Conservation (phyloP, 1,284 basidiomycete genomes). For the Fomes fomentarius region DNA sequence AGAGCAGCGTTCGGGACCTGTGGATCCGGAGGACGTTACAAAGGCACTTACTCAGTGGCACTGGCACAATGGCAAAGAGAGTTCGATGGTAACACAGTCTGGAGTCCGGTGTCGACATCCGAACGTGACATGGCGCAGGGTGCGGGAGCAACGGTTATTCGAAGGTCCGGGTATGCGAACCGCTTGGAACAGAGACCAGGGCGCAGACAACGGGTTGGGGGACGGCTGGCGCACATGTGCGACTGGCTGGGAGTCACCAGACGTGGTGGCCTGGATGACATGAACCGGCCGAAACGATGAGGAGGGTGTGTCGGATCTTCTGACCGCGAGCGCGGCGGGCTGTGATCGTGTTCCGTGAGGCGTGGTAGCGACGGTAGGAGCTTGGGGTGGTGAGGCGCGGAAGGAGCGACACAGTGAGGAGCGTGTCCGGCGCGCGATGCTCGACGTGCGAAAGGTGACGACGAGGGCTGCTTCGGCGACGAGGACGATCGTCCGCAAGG, state of each 20-base stretch:
- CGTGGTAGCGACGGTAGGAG: background rate
- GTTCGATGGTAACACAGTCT: too few species aligned
- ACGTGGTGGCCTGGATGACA: conserved; percentile 11
- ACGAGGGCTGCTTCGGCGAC: background rate
- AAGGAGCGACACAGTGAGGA: background rate
- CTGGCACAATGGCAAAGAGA: background rate
- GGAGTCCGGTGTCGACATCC: conserved; percentile 1
- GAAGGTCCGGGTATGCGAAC: background rate
- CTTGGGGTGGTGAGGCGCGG: background rate
- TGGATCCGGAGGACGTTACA: too few species aligned
- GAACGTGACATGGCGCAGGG: background rate
- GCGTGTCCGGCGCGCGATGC: background rate
- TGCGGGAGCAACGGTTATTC: background rate
- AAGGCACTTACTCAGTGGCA: too few species aligned
- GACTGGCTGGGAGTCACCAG: conserved; percentile 19
- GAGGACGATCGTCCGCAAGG: background rate
- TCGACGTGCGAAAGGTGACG: background rate
- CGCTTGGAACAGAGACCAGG: background rate
- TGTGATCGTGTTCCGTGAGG: conserved; percentile 11
- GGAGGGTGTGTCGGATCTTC: conserved; percentile 20
- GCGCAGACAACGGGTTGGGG: background rate
- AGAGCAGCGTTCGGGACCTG: too few species aligned
- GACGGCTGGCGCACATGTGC: conserved; percentile 4
- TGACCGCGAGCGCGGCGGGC: conserved; percentile 7
- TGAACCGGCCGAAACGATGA: conserved; percentile 19